phyloP scores from a whole-genome alignment of 106 monocot species.

The Acorus gramineus region DNA sequence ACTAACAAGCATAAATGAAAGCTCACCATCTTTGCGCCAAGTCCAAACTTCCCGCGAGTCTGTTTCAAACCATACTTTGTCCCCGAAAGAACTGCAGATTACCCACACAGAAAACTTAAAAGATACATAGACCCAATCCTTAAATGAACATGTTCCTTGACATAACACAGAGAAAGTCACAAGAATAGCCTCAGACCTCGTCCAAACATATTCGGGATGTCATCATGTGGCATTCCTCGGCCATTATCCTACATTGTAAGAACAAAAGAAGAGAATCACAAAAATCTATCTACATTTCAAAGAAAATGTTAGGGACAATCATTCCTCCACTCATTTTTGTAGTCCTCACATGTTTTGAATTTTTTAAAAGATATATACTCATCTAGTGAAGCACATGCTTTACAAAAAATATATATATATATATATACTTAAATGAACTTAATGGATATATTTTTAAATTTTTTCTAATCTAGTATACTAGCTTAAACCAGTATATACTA shows the following conservation, averaged over 20 bases:
- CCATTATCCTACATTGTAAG: constrained; percentile 72
- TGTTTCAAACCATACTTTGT: constrained; percentile 98
- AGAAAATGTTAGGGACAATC: too few species aligned
- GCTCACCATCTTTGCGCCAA: constrained; percentile 95
- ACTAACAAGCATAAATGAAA: background rate
- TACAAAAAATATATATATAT: too few species aligned
- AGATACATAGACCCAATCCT: background rate
- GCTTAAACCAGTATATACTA: background rate
- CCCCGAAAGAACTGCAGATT: constrained; percentile 84
- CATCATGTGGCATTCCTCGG: constrained; percentile 97
- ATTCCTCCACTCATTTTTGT: too few species aligned
- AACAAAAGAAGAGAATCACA: background rate
- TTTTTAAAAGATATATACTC: too few species aligned
- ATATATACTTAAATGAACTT: too few species aligned
- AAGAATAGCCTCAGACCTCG: constrained; percentile 46
- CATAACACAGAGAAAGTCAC: constrained; percentile 7
- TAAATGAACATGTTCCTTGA: background rate
- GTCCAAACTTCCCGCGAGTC: constrained; percentile 98
- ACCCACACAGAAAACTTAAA: constrained; percentile 1
- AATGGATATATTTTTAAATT: too few species aligned
- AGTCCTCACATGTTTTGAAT: too few species aligned
- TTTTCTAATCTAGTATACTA: too few species aligned
- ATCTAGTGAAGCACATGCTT: too few species aligned
- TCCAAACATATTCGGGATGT: constrained; percentile 99
- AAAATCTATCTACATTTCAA: background rate